Evolutionary conservation across 768 basidiomycete genomes (phyloP), one percentile per base, ranked within the genome.

Genomic region (Boletus pseudopeckii): DNA sequence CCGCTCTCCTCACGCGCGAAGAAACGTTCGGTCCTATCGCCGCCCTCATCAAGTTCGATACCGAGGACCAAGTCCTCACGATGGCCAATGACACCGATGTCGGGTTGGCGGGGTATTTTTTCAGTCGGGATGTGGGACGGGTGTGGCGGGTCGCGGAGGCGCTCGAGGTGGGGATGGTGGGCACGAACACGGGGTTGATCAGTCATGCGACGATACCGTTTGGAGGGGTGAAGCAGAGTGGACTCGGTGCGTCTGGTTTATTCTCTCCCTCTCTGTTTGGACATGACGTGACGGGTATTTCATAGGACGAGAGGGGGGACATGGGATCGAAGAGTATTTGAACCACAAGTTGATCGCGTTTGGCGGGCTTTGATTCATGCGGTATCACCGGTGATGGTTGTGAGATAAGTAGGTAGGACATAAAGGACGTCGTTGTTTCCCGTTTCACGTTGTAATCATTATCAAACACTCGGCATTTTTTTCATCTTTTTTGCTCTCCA

Each of bases 1-100:
- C 79, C 26, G 89, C 92, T 10, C 72, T 79, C 34, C 65, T 96
- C 62, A 80, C 82, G 62, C 65, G 64, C 10, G 97, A 98, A 68
- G 97, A 99, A 77, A 98, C 97, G 0, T 99, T 99, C 64, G 97
- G 96, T 0, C 95, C 92, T 0, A 71, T 96, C 37, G 93, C 93
- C 0, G 88, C 90, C 7, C 74, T 99, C 22, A 85, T 81, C 68
- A 87, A 86, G 65, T 99, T 99, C 66, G 84, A 90, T 70, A 93
- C 92, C 0, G 97, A 99, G 72, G 93, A 94, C 41, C 89, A 98
- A 69, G 94, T 93, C 1, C 77, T 98, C 52, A 77, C 78, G 60
- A 71, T 92, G 48, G 96, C 96, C 32, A 98, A 99, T 71, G 74
- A 81, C 61, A 79, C 85, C 1, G 82, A 90, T 18, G 82, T 89